Evolutionary conservation across 768 basidiomycete species (phyloP).

Genomic region (Psilocybe azurescens): DNA sequence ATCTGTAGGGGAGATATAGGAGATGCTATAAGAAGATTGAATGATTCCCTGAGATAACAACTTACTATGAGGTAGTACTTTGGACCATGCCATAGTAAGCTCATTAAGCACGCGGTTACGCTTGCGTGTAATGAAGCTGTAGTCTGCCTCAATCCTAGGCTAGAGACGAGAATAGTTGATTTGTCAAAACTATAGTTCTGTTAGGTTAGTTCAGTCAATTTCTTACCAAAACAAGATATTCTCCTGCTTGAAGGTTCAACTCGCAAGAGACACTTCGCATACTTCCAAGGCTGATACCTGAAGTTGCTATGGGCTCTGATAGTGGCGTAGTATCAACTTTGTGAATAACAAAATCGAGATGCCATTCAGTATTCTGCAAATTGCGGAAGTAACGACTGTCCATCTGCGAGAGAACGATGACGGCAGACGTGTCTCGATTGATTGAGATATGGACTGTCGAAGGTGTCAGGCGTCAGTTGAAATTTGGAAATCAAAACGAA

Average conservation of each 20-base stretch:
- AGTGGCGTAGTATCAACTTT: constrained; percentile 33
- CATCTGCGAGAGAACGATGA: constrained; percentile 26
- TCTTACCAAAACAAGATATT: no score
- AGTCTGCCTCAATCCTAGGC: no score
- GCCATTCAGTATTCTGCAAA: constrained; percentile 42
- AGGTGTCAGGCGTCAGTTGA: no score
- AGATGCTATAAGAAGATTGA: no score
- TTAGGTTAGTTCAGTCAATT: no score
- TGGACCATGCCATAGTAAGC: constrained; percentile 4
- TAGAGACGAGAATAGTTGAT: no score
- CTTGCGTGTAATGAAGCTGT: background rate
- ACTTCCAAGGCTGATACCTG: constrained; percentile 30
- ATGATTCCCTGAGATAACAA: background rate
- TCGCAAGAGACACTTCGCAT: no score
- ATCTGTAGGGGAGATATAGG: no score
- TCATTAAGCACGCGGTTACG: constrained; percentile 1
- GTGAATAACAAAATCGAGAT: constrained; percentile 50
- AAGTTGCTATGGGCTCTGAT: constrained; percentile 32
- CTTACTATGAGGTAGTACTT: constrained; percentile 11
- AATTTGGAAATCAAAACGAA: no score
- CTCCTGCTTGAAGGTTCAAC: no score
- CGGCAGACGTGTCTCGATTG: constrained; percentile 35
- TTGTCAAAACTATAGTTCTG: no score
- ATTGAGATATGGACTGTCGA: constrained; percentile 20
- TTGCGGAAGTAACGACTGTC: constrained; percentile 46